Evolutionary conservation across 768 basidiomycete genomes (phyloP).

Genomic region (Lanmaoa pseudosensibilis): DNA sequence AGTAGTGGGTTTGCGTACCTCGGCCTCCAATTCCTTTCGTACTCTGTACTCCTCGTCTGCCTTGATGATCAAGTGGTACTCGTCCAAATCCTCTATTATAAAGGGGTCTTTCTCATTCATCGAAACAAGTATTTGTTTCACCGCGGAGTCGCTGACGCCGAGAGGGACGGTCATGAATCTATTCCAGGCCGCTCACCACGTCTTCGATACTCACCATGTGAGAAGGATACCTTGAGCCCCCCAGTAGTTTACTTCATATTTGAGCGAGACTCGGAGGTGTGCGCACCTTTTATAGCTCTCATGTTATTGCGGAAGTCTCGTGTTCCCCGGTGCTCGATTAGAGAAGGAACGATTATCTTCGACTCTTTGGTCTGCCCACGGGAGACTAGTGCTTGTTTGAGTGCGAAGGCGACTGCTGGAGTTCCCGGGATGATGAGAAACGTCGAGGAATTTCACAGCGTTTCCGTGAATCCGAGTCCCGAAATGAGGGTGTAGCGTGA

Average conservation of each 20-base stretch:
- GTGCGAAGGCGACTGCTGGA: not conserved
- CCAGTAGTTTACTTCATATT: constrained; percentile 4
- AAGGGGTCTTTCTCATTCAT: constrained; percentile 82
- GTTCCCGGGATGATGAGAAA: constrained; percentile 21
- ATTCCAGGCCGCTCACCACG: not conserved
- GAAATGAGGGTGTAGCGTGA: not conserved
- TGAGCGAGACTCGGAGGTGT: constrained; percentile 5
- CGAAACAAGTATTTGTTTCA: constrained; percentile 81
- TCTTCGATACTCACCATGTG: constrained; percentile 51
- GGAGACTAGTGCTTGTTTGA: not conserved
- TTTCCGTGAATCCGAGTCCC: not conserved
- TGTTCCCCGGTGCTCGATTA: not conserved
- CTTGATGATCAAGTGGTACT: constrained; percentile 79
- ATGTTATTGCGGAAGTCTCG: constrained; percentile 32
- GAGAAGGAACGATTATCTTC: not conserved
- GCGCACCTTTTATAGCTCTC: constrained; percentile 65
- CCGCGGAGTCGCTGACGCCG: constrained; percentile 70
- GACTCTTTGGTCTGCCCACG: too few species aligned
- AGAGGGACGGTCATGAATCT: not conserved
- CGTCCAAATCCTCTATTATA: constrained; percentile 86
- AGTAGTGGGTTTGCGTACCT: constrained; percentile 44
- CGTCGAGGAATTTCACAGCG: not conserved
- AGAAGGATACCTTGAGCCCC: constrained; percentile 54
- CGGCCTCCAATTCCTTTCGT: constrained; percentile 66
- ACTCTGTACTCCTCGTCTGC: constrained; percentile 79